Evolutionary conservation across 345 rosid species (phyloP), one percentile per base, ranked within the genome.

Genomic region (Lumnitzera racemosa): DNA sequence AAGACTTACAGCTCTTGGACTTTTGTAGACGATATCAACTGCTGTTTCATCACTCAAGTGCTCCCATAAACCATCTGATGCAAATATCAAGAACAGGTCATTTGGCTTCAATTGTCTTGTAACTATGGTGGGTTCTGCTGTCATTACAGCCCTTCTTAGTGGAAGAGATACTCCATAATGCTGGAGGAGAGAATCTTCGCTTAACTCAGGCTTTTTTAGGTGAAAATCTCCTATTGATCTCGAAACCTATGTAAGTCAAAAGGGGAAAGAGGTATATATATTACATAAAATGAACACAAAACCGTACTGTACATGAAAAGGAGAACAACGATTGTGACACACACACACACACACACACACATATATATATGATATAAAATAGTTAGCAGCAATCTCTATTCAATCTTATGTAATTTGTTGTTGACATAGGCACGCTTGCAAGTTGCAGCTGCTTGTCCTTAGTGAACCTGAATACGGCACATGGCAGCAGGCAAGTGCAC

Each of bases 1-100:
- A 9, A 24, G 55, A 24, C 69, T 20, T 53, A 65, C 69, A 23
- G 69, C 49, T 58, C 60, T 53, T 43, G 69, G 69, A 57, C 51
- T 11, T 24, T 51, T 65, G 4, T 29, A 24, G 24, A 65, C 62
- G 15, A 58, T 58, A 11, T 65, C 56, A 27, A 65, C 69, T 1
- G 69, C 62, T 46, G 43, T 25, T 57, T 65, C 57, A 43, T 65
- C 69, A n/a, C 56, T 50, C 36, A 65, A 51, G 14, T 65, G 69
- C 69, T 65, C 69, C 69, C 69, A 65, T 16, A 65, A 57, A 55
- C 69, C 69, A 51, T 65, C 69, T 14, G 69, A 65, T 23, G 69
- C 69, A 41, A 65, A 65, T 65, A 65, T 58, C 4, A 65, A 14
- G 57, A 65, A 65, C 24, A 65, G 36, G 41, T 65, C 69, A 11